phyloP scores from a whole-genome alignment of 495 filamentous ascomycete genomes.

The Penicillium diatomitis region DNA sequence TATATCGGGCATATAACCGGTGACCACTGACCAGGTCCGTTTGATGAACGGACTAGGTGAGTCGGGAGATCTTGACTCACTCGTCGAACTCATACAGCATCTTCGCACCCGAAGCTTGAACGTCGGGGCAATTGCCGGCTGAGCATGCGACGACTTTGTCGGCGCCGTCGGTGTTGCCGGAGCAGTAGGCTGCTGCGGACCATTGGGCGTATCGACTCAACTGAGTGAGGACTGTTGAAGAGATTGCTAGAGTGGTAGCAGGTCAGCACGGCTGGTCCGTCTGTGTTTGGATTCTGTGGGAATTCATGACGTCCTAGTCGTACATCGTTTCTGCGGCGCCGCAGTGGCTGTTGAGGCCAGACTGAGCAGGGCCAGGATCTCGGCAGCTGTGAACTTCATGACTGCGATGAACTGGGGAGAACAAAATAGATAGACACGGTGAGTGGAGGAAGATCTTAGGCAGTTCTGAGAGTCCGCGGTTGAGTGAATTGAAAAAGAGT shows the following conservation, averaged over 20 bases:
- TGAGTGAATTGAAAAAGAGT: too few relatives aligned
- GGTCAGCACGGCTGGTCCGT: not conserved
- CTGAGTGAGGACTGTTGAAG: conserved; percentile 13
- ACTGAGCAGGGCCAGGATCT: not conserved
- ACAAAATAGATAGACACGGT: too few relatives aligned
- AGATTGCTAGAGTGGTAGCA: not conserved
- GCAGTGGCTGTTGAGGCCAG: not conserved
- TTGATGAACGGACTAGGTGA: not conserved
- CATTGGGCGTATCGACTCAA: conserved; percentile 57
- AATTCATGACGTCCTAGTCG: not conserved
- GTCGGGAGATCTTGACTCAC: conserved; percentile 22
- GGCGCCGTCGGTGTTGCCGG: conserved; percentile 30
- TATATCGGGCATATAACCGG: not conserved
- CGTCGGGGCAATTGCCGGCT: conserved; percentile 44
- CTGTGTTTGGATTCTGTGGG: not conserved
- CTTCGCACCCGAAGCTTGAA: conserved; percentile 41
- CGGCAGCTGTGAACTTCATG: not conserved
- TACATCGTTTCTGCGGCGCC: not conserved
- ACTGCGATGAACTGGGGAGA: too few relatives aligned
- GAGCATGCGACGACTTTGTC: conserved; percentile 41
- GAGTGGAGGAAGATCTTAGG: too few relatives aligned
- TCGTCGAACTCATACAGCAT: conserved; percentile 46
- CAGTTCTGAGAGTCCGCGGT: too few relatives aligned
- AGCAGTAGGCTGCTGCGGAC: conserved; percentile 56
- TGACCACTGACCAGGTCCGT: too few relatives aligned